Base-by-base conservation (phyloP, 2,329 filamentous ascomycete species). In the Bimuria novae-zelandiae region DNA sequence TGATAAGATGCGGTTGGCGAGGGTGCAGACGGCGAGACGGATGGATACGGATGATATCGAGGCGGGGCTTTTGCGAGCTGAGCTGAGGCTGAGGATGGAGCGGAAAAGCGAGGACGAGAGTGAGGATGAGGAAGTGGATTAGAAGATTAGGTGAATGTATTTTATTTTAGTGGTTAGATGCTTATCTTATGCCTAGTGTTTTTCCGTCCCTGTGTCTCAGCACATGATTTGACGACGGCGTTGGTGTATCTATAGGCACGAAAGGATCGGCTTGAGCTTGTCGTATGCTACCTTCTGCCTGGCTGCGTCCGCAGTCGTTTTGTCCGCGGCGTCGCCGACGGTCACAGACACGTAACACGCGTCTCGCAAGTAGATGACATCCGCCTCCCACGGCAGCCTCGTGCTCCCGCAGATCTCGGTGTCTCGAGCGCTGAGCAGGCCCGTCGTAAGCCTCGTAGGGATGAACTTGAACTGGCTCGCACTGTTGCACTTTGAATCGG, bases 281-380 rank as follows among this genome's bases (percentile, higher is more conserved):
- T 78, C 65, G 57, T 82, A 51, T 39, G 86, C 82, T 21, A 75
- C 65, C 3, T 67, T 74, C 74, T 87, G 84, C 63, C 75, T 68
- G 2, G 75, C 79, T 36, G 78, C 78, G 53, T 78, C 67, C 0
- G 80, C 82, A 45, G 86, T 87, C 1, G 77, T 78, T 80, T 89
- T 89, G 52, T 84, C 81, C 2, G 68, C 72, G 10, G 85, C 82
- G 61, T 83, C 76, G 0, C 83, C 87, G 3, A 88, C 81, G 56
- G 84, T 89, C 39, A 90, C 77, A 35, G 84, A 83, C 16, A 83
- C 81, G 68, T 80, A 84, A 65, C 87, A 90, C 23, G 51, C 52
- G 8, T 43, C 51, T 1, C 70, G 73, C 1, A 75, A 72, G 1
- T 75, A 59, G 3, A 82, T 72, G 0, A 89, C 83, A 3, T 75